Evolutionary conservation across 352 stramenopile species (phyloP), one percentile per base, ranked within the genome.

Genomic region (Phytophthora sp.): DNA sequence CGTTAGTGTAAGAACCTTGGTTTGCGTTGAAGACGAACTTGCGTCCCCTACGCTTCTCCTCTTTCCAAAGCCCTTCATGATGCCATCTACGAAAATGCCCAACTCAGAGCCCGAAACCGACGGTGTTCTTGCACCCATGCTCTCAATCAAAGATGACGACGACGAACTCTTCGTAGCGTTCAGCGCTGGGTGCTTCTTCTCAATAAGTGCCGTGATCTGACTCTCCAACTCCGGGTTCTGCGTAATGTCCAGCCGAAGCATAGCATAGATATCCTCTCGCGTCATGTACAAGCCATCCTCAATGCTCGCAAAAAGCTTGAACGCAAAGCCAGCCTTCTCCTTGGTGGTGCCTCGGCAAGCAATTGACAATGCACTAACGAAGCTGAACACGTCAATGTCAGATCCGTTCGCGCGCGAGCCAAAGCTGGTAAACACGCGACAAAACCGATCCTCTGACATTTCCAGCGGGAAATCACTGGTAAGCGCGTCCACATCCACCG

Each of bases 351-450:
- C 86, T 35, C 88, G 82, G 41, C 88, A 94, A 1, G 88, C 82
- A 49, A 91, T 88, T 33, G 82, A 84, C 21, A 96, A 71, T 8
- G 84, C 82, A 56, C 91, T 88, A 12, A 96, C 86, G 65, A 96
- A 96, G 58, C 81, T 92, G 57, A 96, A 96, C 29, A 96, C 76
- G 27, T 95, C 88, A 50, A 96, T 93, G 47, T 94, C 86, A 9
- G 71, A 62, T 12, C 86, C 86, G 52, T 92, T 94, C 1, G 88
- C 88, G 7, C 88, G 84, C 21, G 80, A 80, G 0, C 88, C 88
- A 74, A 95, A 95, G 57, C 74, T 91, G 3, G 80, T 69, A 60
- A 96, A 96, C 16, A 95, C 83, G 3, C 80, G 84, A 23, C 68
- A 66, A 35, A 96, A 92, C 3, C 85, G 80, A 45, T 92, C 82